Base-by-base conservation (phyloP, 441 rosid genomes). In the Cnidoscolus chayamansa region DNA sequence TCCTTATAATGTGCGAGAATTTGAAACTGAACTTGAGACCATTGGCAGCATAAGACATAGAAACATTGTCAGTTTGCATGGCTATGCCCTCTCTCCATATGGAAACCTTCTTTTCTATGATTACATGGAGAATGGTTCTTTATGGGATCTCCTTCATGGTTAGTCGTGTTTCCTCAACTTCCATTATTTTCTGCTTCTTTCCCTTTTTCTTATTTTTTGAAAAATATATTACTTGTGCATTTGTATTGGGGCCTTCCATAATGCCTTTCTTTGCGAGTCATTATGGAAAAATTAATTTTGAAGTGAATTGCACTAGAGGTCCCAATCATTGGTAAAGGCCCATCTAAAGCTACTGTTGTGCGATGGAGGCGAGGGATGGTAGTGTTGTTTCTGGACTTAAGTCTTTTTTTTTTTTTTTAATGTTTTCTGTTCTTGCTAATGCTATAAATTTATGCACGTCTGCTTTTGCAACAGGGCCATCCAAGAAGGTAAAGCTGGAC, bases 81-180 rank as follows among this genome's bases (percentile, higher is more conserved):
- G 98, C 7, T 92, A 94, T 64, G 90, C 99, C 10, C 63, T 89
- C 55, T 85, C 97, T 55, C 88, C 94, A 0, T 45, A 7, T 57
- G 98, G 99, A 59, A 91, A 92, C 82, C 98, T 94, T 68, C 93
- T 94, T 61, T 94, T 94, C 82, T 94, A 94, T 65, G 99, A 94
- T 77, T 92, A 86, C 84, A 90, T 94, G 99, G 90, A 85, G 77
- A 94, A 91, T 72, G 99, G 99, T 58, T 92, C 99, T 47, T 83
- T 94, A 1, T 94, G 97, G 97, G 98, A 94, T 85, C 94, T 92
- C 65, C 93, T 94, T 57, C 99, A 94, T 69, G 99, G 98, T 92
- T 19, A 68, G 91, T 81, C n/a, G n/a, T 40, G 63, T 57, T 64
- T 3, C 15, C 53, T 64, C 20, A 13, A 0, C 58, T n/a, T 40